Evolutionary conservation across 164 flowering plant genomes (phyloP), one percentile per base, ranked within the genome.

Genomic region (Umbilicus rupestris): DNA sequence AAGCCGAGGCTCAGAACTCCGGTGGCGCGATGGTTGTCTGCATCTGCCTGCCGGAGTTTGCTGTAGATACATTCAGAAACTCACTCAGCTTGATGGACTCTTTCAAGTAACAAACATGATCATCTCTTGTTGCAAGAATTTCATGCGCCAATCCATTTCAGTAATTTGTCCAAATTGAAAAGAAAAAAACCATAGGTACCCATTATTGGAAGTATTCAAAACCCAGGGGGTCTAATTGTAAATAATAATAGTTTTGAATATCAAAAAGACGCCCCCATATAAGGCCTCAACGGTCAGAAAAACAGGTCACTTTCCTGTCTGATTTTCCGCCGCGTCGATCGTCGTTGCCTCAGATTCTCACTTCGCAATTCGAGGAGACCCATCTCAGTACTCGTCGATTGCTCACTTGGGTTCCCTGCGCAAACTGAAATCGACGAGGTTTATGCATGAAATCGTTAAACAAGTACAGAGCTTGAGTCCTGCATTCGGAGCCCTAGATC

Each of bases 11-110:
- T 22, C 75, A 26, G 19, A 46, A 73, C 30, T 41, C 73, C 10
- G 55, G 57, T 33, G 81, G 80, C 20, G 63, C 82, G 1, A 77
- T 85, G 75, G 70, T 90, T 69, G 78, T 88, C 0, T 92, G 95
- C 81, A 85, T 92, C 71, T 90, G 96, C 82, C 74, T 92, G 84
- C 96, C 98, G 14, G 84, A 84, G 46, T 73, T 66, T 65, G 88
- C 91, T 31, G 68, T 79, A 20, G 26, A 69, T n/a, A 79, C 59
- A 55, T 92, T 90, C 66, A 78, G 55, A 17, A 78, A 85, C 69
- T 39, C 75, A 26, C 70, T 92, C 42, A 70, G 46, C 52, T 66
- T 76, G 63, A 62, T 33, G 26, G 39, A 62, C 41, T 62, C 37
- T 15, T 9, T 39, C 58, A 8, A 52, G 58, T 24, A 52, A 41